Percentiles rank a stretch among this genome's conserved stretches.
Conservation (phyloP, 2,329 filamentous ascomycete genomes). For the Pseudofabraea citricarpa region DNA sequence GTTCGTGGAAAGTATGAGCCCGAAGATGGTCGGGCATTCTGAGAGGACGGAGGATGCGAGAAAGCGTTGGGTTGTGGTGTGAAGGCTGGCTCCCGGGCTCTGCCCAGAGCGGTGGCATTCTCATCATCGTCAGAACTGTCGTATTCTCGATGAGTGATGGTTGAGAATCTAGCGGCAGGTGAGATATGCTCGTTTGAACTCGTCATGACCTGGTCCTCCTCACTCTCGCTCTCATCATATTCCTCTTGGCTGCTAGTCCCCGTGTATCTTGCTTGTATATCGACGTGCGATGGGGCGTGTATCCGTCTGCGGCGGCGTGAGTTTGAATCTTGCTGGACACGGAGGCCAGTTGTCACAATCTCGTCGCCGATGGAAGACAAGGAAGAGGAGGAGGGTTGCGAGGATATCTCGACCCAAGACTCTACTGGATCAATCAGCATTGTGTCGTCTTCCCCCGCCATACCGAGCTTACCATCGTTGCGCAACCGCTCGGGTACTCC, state of each 20-base stretch:
- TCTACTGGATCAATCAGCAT: constrained; percentile 47
- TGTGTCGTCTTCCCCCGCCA: background rate
- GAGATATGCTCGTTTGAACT: constrained; percentile 53
- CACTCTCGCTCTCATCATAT: constrained; percentile 89
- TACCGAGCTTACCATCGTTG: constrained; percentile 19
- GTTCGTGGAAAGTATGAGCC: constrained; percentile 21
- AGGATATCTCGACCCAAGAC: constrained; percentile 94
- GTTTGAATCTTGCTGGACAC: constrained; percentile 63
- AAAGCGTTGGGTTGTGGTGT: constrained; percentile 90
- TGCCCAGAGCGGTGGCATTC: constrained; percentile 75
- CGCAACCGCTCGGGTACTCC: constrained; percentile 17
- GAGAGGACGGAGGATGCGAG: constrained; percentile 67
- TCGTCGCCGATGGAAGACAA: constrained; percentile 82
- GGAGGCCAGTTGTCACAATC: constrained; percentile 83
- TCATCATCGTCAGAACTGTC: constrained; percentile 60
- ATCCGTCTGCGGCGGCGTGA: constrained; percentile 52
- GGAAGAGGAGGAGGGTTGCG: constrained; percentile 89
- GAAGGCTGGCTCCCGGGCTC: constrained; percentile 48
- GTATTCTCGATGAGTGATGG: constrained; percentile 25
- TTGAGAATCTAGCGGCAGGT: constrained; percentile 17
- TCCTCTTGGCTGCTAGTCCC: constrained; percentile 81
- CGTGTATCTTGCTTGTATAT: constrained; percentile 34
- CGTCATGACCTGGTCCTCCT: constrained; percentile 66
- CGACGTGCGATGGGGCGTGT: constrained; percentile 32
- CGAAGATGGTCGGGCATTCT: constrained; percentile 31